Evolutionary conservation across 768 basidiomycete species (phyloP), one percentile per base, ranked within the genome.

Genomic region (Auricularia sp.): DNA sequence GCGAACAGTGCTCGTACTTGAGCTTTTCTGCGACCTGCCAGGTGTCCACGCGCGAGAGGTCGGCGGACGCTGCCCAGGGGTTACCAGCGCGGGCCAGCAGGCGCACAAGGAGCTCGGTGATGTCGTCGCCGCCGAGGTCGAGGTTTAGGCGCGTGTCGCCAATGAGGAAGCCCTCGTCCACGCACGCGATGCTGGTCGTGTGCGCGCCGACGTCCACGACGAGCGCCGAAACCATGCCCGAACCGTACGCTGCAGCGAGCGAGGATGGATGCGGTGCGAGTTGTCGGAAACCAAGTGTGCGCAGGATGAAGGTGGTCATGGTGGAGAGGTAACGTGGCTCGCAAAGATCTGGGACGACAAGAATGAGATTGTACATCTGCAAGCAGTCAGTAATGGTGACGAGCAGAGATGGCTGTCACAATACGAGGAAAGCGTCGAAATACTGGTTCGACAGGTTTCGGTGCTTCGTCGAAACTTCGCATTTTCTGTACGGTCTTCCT

Each of bases 211-310:
- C 88, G 73, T 99, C 93, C 42, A 99, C 90, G 3, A 99, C 92
- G 71, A 97, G 98, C 11, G 95, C 97, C 70, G 87, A 90, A 0
- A 92, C 92, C 62, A 98, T 87, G 6, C 96, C 96, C 6, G 96
- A 94, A 24, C 95, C 95, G 72, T 95, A 98, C 0, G 93, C 93
- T 3, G 95, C 94, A 39, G 92, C 90, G 47, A 96, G 79, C 3
- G 93, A 89, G 80, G 97, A 95, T 82, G 98, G 97, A 74, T 96
- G 93, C 3, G 89, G 85, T 69, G 90, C 94, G 37, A 98, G 75
- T 74, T 97, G 92, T 72, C 91, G 92, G 81, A 99, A 99, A 0
- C 92, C 92, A 82, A 99, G 86, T 2, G 82, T 81, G 34, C 83
- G 75, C 39, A 98, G 72, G 10, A 98, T 76, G 10, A 96, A 73